Percentiles rank a stretch among this genome's conserved stretches.
These are phyloP conservation scores for Funneliformis caledonium DNA, from an alignment of 371 early-diverging fungal species.

Conservation along the genomic window DNA sequence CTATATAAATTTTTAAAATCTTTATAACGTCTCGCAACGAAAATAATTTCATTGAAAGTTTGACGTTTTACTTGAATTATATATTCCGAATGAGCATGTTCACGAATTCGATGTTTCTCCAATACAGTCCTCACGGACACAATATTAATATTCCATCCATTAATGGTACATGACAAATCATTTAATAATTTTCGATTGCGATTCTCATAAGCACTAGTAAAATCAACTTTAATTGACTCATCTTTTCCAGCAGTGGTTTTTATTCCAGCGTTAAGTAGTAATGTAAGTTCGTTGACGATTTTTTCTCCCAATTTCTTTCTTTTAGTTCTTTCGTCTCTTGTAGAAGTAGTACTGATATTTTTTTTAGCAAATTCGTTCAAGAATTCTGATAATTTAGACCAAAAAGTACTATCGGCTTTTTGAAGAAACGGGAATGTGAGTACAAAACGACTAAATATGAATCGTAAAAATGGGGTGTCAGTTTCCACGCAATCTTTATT, in stretches of 20 bases:
- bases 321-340: slow-evolving; percentile 29
- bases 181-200: not conserved
- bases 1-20: not conserved
- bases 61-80: not conserved
- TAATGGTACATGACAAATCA: not conserved
- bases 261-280: slow-evolving; percentile 20
- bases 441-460: slow-evolving; percentile 2
- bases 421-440: slow-evolving; percentile 24
- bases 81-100: slow-evolving; percentile 9
- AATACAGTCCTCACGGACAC: not conserved
- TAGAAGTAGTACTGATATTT: slow-evolving; percentile 19
- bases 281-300: slow-evolving; percentile 11
- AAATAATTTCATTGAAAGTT: not conserved
- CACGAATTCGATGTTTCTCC: not conserved
- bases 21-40: slow-evolving; percentile 4
- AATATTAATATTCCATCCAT: slow-evolving; percentile 29
- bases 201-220: not conserved
- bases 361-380: slow-evolving; percentile 12
- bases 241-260: slow-evolving; percentile 34
- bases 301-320: not conserved
- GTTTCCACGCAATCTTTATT: not conserved
- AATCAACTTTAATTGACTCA: slow-evolving; percentile 28
- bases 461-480: slow-evolving; percentile 20
- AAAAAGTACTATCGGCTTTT: not conserved
- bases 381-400: slow-evolving; percentile 17